Base-by-base conservation (phyloP, 2,329 filamentous ascomycete genomes). In the Chaetomiaceae sp. region DNA sequence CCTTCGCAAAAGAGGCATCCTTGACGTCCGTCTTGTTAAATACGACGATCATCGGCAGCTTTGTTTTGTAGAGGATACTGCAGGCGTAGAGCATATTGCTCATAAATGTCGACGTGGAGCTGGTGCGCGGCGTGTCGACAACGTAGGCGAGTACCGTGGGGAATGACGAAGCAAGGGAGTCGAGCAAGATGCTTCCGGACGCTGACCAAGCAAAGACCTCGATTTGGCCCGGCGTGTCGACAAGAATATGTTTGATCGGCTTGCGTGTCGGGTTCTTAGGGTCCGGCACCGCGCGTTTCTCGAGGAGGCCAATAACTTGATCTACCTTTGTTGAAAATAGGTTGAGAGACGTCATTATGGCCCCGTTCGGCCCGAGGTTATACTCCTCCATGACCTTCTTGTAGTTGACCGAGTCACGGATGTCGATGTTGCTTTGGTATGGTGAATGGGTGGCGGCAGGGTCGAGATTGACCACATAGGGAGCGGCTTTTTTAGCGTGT, bases 371-470 rank as follows among this genome's bases (percentile, higher is more conserved):
- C 0, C 94, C 94, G 0, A 99, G 81, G 67, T 96, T 96, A 72
- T 96, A 97, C 73, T 97, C 91, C 73, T 92, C 95, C 95, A 99
- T 99, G 59, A 99, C 94, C 72, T 99, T 92, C 70, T 96, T 94
- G 77, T 99, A 99, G 79, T 99, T 96, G 69, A 99, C 92, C 23
- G 89, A 94, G 73, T 99, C 94, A 65, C 95, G 90, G 63, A 99
- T 99, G 72, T 99, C 94, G 73, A 99, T 97, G 72, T 99, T 99
- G 70, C 87, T 85, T 62, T 96, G 92, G 67, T 96, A 99, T 3
- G 95, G 94, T 6, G 96, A 88, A 61, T 86, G 89, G 65, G 91
- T 81, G 8, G 99, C 94, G 36, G 95, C 94, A 1, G 94, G 94
- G 67, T 99, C 94, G 58, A 99, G 86, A 71, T 99, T 99, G 67